phyloP scores from a whole-genome alignment of 164 flowering plant genomes.

The Dillenia suffruticosa region DNA sequence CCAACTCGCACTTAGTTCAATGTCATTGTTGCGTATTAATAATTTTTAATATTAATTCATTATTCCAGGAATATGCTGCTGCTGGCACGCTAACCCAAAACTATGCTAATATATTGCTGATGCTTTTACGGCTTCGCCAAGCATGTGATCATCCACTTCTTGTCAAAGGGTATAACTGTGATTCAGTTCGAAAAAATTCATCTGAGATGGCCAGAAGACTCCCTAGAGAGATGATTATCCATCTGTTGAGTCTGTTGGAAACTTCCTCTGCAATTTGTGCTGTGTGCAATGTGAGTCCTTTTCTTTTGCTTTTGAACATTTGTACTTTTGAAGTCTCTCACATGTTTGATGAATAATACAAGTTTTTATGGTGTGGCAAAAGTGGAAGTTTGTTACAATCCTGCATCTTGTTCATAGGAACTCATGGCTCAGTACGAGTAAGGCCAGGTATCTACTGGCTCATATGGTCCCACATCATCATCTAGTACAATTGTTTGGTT shows the following conservation, averaged over 20 bases:
- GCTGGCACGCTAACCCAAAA: conserved; percentile 93
- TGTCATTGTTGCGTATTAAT: not conserved
- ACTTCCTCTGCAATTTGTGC: conserved; percentile 56
- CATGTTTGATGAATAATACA: not conserved
- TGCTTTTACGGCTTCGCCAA: conserved; percentile 97
- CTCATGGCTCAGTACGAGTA: too few relatives aligned
- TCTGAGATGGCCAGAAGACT: conserved; percentile 57
- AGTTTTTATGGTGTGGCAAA: too few relatives aligned
- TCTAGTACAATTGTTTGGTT: too few relatives aligned
- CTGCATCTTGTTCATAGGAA: too few relatives aligned
- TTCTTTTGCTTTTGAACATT: not conserved
- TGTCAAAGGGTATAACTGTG: conserved; percentile 58
- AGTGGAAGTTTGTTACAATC: too few relatives aligned
- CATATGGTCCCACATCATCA: too few relatives aligned
- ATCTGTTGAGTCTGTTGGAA: conserved; percentile 53
- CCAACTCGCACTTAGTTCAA: not conserved
- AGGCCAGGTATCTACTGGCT: too few relatives aligned
- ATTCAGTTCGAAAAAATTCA: conserved; percentile 52
- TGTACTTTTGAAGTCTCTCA: not conserved
- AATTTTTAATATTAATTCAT: not conserved
- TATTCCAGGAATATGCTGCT: conserved; percentile 82
- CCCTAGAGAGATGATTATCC: conserved; percentile 46
- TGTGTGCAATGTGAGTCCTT: conserved; percentile 58
- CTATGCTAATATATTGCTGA: conserved; percentile 84
- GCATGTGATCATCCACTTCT: conserved; percentile 96